These are phyloP conservation scores for Aspergillus baeticus DNA, from an alignment of 495 filamentous ascomycete genomes.

Conservation along the genomic window DNA sequence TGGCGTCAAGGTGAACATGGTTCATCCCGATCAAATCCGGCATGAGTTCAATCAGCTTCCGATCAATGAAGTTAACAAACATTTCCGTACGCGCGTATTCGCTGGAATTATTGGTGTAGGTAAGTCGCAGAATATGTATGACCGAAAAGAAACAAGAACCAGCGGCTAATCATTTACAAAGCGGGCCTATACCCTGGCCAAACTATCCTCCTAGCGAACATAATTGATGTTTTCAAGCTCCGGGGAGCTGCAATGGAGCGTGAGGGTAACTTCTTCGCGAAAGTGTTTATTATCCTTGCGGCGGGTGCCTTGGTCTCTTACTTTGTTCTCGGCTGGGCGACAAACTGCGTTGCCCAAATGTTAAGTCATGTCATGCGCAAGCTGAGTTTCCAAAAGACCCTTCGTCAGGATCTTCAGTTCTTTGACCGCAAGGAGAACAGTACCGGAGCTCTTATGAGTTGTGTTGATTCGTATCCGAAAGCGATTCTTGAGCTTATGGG, in stretches of 20 bases:
- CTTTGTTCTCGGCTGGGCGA: slow-evolving; percentile 51
- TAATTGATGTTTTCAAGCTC: slow-evolving; percentile 27
- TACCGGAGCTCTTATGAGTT: slow-evolving; percentile 74
- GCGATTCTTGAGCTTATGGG: slow-evolving; percentile 80
- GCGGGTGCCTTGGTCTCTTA: slow-evolving; percentile 50
- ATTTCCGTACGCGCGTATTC: no score
- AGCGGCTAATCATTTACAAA: no score
- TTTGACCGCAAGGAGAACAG: slow-evolving; percentile 85
- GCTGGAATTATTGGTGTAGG: no score
- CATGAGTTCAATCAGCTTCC: no score
- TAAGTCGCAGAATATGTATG: no score
- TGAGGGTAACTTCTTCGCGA: slow-evolving; percentile 53
- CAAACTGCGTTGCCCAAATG: slow-evolving; percentile 60
- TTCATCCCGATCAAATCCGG: no score
- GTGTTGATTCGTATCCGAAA: slow-evolving; percentile 66
- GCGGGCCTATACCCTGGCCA: slow-evolving; percentile 29
- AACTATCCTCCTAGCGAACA: slow-evolving; percentile 23
- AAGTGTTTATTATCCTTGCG: slow-evolving; percentile 62
- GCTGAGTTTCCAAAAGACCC: slow-evolving; percentile 75
- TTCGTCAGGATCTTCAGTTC: slow-evolving; percentile 87
- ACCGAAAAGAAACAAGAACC: no score
- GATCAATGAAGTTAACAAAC: no score
- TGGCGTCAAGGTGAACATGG: no score
- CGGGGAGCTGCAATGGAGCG: slow-evolving; percentile 21
- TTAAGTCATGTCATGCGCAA: slow-evolving; percentile 79